A percentile compares a stretch with the other conserved stretches of the same genome.
These are phyloP conservation scores for Metschnikowia proteae DNA, from an alignment of 805 yeast genomes.

Conservation along the genomic window DNA sequence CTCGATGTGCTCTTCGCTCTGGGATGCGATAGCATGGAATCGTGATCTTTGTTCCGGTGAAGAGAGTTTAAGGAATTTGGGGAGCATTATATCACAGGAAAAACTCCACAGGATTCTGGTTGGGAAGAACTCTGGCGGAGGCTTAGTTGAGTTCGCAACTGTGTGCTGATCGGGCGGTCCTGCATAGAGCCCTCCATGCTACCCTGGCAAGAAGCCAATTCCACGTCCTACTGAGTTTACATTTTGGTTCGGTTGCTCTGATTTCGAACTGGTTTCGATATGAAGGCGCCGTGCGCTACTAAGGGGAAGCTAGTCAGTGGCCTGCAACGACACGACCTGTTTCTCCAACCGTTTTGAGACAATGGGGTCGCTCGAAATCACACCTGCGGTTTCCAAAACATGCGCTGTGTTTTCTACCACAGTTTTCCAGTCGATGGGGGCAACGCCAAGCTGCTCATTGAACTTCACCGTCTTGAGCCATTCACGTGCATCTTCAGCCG, in stretches of 20 bases:
- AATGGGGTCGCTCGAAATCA: constrained; percentile 33
- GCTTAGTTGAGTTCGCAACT: neutral
- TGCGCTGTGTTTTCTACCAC: constrained; percentile 54
- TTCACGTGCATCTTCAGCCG: constrained; percentile 68
- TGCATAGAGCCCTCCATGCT: neutral
- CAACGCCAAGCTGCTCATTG: constrained; percentile 37
- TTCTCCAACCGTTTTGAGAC: constrained; percentile 27
- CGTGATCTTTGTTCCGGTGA: constrained; percentile 8
- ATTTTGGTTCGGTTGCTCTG: too few relatives aligned
- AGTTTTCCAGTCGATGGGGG: constrained; percentile 43
- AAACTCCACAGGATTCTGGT: neutral
- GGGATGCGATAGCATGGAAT: constrained; percentile 7
- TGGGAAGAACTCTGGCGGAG: neutral
- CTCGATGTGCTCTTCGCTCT: constrained; percentile 11
- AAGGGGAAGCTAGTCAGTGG: neutral
- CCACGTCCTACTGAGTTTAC: too few relatives aligned
- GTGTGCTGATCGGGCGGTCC: neutral
- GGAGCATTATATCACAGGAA: neutral
- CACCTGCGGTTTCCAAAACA: constrained; percentile 63
- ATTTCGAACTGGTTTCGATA: too few relatives aligned
- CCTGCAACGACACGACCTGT: constrained; percentile 12
- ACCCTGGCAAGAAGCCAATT: too few relatives aligned
- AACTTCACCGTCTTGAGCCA: constrained; percentile 83
- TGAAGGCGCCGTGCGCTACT: neutral
- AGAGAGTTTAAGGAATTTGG: constrained; percentile 8